Evolutionary conservation across 2,329 filamentous ascomycete species (phyloP).

Genomic region (Stagonosporopsis chrysanthemi): DNA sequence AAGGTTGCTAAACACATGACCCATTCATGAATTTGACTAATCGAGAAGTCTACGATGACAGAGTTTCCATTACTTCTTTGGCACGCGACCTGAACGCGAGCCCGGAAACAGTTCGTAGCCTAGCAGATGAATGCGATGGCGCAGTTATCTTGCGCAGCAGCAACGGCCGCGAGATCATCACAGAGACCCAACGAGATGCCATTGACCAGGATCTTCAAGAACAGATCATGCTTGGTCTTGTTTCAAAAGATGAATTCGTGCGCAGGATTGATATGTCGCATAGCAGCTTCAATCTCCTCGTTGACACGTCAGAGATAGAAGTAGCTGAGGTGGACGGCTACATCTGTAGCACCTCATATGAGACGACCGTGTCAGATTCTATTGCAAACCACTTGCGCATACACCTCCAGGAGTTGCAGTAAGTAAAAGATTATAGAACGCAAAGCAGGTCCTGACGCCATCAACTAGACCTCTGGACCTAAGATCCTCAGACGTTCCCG

Average conservation of each 20-base stretch:
- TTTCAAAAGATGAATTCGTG: slow-evolving; percentile 30
- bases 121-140: slow-evolving; percentile 27
- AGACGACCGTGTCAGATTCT: slow-evolving; percentile 10
- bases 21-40: slow-evolving; percentile 2
- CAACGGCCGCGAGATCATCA: slow-evolving; percentile 33
- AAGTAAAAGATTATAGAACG: slow-evolving; percentile 6
- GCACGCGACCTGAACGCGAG: slow-evolving; percentile 32
- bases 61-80: slow-evolving; percentile 27
- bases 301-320: slow-evolving; percentile 21
- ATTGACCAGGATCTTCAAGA: slow-evolving; percentile 23
- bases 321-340: slow-evolving; percentile 27
- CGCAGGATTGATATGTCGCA: slow-evolving; percentile 31
- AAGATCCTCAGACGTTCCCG: slow-evolving; percentile 25
- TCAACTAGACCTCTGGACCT: slow-evolving; percentile 16
- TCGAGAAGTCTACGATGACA: slow-evolving; percentile 14
- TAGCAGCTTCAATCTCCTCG: slow-evolving; percentile 32
- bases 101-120: slow-evolving; percentile 25
- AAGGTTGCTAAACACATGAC: slow-evolving; percentile 12
- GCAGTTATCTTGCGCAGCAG: slow-evolving; percentile 35
- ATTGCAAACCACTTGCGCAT: slow-evolving; percentile 20
- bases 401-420: slow-evolving; percentile 24
- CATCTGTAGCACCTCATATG: slow-evolving; percentile 30
- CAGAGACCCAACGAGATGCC: slow-evolving; percentile 31
- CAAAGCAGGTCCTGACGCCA: neutral
- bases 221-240: slow-evolving; percentile 15